Evolutionary conservation across 148 eudicot species (phyloP), one percentile per base, ranked within the genome.

Genomic region (Simmondsia chinensis): DNA sequence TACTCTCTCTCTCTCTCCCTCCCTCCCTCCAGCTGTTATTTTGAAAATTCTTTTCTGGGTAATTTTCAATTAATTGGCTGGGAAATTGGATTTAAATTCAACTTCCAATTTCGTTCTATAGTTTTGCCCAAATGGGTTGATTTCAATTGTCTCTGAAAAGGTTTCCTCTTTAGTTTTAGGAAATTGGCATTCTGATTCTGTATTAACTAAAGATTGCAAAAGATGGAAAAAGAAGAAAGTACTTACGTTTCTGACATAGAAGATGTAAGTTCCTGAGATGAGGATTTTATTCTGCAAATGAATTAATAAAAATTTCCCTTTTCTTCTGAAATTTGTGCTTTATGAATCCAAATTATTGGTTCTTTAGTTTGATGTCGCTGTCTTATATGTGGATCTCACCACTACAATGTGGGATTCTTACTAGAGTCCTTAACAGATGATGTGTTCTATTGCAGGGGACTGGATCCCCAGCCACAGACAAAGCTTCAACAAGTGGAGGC

Each of bases 341-440:
- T n/a, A n/a, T n/a, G n/a, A n/a, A n/a, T n/a, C n/a, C n/a, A n/a
- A n/a, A n/a, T n/a, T n/a, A n/a, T n/a, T n/a, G n/a, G n/a, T n/a
- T n/a, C 29, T 25, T 25, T 11, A 44, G 20, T 36, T 19, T n/a
- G n/a, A 37, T 22, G n/a, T 20, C 28, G 43, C 3, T 37, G 46
- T 22, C 27, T 50, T 9, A 19, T 3, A 15, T 14, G 17, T 42
- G 48, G 19, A 20, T 22, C 10, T 25, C 31, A 30, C 38, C 9
- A 39, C 33, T 30, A 28, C 21, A n/a, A 23, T 19, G 12, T 51
- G 42, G 46, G 9, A 43, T 24, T 55, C 38, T 26, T 12, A 22
- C 52, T 70, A 78, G 76, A 61, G 46, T 61, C 64, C 48, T 68
- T 52, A 62, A 53, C 57, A 70, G 74, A 65, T n/a, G n/a, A n/a